phyloP scores from a whole-genome alignment of 306 rosid genomes.

The Pyrus betulifolia region DNA sequence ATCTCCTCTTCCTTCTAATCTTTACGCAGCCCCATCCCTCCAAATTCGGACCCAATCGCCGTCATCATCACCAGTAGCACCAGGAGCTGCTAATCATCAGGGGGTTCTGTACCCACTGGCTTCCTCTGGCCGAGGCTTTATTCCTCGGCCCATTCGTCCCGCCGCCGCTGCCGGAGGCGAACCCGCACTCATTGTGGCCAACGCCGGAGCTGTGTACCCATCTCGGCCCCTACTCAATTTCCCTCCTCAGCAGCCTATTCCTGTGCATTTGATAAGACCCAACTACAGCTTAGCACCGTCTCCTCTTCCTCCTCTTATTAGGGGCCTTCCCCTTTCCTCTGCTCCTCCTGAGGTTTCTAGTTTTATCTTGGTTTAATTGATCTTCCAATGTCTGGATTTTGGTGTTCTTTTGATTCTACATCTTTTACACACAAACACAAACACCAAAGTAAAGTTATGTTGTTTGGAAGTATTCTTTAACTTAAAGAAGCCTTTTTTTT shows the following conservation, averaged over 20 bases:
- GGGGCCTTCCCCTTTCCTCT: slow-evolving; percentile 32
- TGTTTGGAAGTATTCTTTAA: not conserved
- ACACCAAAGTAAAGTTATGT: not conserved
- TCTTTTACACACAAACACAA: not conserved
- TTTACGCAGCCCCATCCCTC: not conserved
- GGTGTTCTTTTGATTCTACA: not conserved
- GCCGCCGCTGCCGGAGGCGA: slow-evolving; percentile 10
- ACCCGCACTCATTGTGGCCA: slow-evolving; percentile 38
- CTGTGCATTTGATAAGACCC: slow-evolving; percentile 33
- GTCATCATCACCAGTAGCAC: slow-evolving; percentile 7
- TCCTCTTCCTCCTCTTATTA: slow-evolving; percentile 25
- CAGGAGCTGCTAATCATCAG: slow-evolving; percentile 21
- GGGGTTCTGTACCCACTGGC: slow-evolving; percentile 47
- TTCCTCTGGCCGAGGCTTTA: slow-evolving; percentile 46
- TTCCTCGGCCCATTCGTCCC: slow-evolving; percentile 24
- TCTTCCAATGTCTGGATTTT: not conserved
- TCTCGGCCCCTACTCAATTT: slow-evolving; percentile 33
- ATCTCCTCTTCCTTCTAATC: slow-evolving; percentile 4
- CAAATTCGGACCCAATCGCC: slow-evolving; percentile 6
- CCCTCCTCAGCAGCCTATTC: slow-evolving; percentile 30
- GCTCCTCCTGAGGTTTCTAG: slow-evolving; percentile 33
- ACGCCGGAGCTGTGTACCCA: slow-evolving; percentile 16
- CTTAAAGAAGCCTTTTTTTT: not conserved
- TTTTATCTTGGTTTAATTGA: not conserved
- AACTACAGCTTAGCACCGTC: slow-evolving; percentile 27